Evolutionary conservation across 2,329 filamentous ascomycete species (phyloP).

Genomic region (Rachicladosporium sp.): DNA sequence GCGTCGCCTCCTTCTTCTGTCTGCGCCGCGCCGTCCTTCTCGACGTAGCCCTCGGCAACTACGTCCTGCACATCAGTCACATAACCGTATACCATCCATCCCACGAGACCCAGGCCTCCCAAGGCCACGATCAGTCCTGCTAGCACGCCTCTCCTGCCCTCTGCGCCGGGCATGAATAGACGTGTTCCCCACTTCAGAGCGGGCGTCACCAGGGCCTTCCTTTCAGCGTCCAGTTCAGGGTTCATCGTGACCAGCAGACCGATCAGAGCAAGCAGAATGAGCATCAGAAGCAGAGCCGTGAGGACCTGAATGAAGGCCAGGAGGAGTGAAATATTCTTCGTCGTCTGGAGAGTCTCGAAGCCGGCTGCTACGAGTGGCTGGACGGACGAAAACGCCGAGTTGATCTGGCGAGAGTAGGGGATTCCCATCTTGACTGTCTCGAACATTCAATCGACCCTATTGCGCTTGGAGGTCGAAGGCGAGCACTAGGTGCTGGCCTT

Average conservation of each 20-base stretch:
- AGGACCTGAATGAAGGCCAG: slow-evolving; percentile 37
- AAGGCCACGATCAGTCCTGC: background rate
- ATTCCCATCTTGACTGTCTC: slow-evolving; percentile 31
- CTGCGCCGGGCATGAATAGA: slow-evolving; percentile 8
- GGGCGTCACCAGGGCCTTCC: slow-evolving; percentile 32
- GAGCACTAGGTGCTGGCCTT: too few relatives aligned
- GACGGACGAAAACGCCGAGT: slow-evolving; percentile 40
- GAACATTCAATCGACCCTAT: too few relatives aligned
- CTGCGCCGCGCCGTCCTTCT: background rate
- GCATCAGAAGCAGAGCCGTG: slow-evolving; percentile 29
- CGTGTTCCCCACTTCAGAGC: slow-evolving; percentile 23
- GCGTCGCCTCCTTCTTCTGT: slow-evolving; percentile 1
- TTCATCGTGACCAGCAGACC: slow-evolving; percentile 34
- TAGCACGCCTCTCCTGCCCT: slow-evolving; percentile 1
- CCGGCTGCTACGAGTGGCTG: slow-evolving; percentile 39
- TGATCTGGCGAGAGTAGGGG: slow-evolving; percentile 40
- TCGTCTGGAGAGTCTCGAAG: slow-evolving; percentile 38
- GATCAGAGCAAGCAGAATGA: slow-evolving; percentile 29
- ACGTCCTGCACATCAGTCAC: slow-evolving; percentile 2
- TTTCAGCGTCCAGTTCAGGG: slow-evolving; percentile 35
- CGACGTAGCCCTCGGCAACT: slow-evolving; percentile 1
- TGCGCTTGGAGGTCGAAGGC: too few relatives aligned
- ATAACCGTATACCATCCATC: slow-evolving; percentile 1
- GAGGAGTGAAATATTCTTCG: slow-evolving; percentile 37
- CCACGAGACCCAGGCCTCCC: background rate